Evolutionary conservation across 768 basidiomycete species (phyloP), one percentile per base, ranked within the genome.

Genomic region (Fibroporia radiculosa): DNA sequence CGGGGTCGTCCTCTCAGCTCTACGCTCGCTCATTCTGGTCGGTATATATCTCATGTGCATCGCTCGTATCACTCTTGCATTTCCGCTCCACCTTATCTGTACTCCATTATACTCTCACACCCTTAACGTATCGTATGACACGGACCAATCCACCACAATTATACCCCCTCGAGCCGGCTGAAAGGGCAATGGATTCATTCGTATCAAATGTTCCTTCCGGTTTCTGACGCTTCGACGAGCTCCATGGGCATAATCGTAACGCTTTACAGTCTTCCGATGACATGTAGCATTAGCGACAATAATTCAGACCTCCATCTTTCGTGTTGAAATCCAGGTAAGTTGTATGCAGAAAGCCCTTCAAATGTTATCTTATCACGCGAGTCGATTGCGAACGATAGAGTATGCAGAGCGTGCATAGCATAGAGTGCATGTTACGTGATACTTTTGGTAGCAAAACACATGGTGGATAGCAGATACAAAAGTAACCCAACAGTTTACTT

Each of bases 401-500:
- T 40, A 27, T 26, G 26, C 28, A 24, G 24, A 18, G 22, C 39
- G 16, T 40, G 13, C 25, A n/a, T 22, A 33, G 27, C 54, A 55
- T 55, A 55, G 48, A 40, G 56, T 48, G 65, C 67, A 64, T 65
- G 47, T 46, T 51, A 63, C 69, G 71, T 68, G 56, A 40, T 53
- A 63, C 66, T 71, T 70, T 62, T 55, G 54, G 32, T 39, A 53
- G 48, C 53, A 58, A 48, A 58, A 54, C 53, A 55, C 51, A 55
- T 53, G 57, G 44, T 35, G 43, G 42, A 44, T 34, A 54, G 44
- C 55, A 43, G 50, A 50, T 51, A 53, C 56, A 52, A 57, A 49
- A 56, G 48, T 43, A 44, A 43, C 52, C 44, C 48, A 49, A 25
- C 31, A 57, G 51, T 68, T 78, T 91, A 96, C 80, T 95, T 96